A percentile compares a stretch with the other conserved stretches of the same genome.
Conservation (phyloP, 192 early-diverging fungal species). For the Coemansia sp. region DNA sequence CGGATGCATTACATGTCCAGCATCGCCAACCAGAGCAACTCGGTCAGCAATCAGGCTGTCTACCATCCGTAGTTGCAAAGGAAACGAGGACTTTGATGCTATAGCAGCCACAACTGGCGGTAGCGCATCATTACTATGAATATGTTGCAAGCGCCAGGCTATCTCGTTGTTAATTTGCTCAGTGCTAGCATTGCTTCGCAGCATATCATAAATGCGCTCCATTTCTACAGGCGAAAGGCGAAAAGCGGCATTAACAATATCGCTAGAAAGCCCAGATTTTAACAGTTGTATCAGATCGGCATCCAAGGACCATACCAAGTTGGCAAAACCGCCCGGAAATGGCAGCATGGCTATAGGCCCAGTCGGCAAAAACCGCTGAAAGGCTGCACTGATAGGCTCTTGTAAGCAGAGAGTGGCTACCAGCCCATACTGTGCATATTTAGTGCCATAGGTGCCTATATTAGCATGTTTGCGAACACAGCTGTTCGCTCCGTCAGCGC, state of each 20-base stretch:
- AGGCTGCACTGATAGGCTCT: constrained; percentile 68
- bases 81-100: constrained; percentile 74
- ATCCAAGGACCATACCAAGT: constrained; percentile 89
- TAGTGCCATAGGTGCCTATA: constrained; percentile 82
- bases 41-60: constrained; percentile 73
- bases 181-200: constrained; percentile 52
- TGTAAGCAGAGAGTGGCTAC: constrained; percentile 76
- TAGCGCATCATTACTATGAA: constrained; percentile 21
- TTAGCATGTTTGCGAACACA: constrained; percentile 77
- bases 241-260: constrained; percentile 81
- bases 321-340: constrained; percentile 54
- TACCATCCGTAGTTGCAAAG: constrained; percentile 78
- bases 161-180: constrained; percentile 53
- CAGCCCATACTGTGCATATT: constrained; percentile 82
- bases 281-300: constrained; percentile 63
- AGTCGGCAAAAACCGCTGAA: constrained; percentile 91
- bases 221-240: constrained; percentile 68
- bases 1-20: constrained; percentile 94
- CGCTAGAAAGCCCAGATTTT: constrained; percentile 60
- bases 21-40: constrained; percentile 89
- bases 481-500: constrained; percentile 88
- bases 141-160: constrained; percentile 69
- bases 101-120: constrained; percentile 66
- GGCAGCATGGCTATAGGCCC: constrained; percentile 93
- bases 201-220: constrained; percentile 59